Conservation (phyloP, 2,329 filamentous ascomycete genomes). For the Chlorencoelia australis region DNA sequence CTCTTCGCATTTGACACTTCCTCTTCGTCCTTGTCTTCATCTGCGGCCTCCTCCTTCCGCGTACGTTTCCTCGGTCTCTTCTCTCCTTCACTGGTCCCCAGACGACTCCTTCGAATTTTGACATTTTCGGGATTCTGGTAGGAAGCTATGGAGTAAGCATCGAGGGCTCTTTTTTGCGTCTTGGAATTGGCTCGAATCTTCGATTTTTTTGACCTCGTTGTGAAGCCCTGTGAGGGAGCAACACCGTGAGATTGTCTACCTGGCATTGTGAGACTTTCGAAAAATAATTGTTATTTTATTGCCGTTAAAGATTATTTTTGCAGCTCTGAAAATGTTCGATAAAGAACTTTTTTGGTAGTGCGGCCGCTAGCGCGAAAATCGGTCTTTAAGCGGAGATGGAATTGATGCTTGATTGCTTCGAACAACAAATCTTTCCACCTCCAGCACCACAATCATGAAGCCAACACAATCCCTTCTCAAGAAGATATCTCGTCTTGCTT, state of each 20-base stretch:
- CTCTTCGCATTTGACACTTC: conserved; percentile 31
- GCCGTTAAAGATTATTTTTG: no score
- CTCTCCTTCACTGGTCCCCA: conserved; percentile 42
- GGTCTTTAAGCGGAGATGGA: not conserved
- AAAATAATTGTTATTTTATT: no score
- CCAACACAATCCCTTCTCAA: conserved; percentile 58
- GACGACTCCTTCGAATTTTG: conserved; percentile 44
- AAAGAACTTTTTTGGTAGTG: conserved; percentile 19
- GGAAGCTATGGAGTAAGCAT: conserved; percentile 58
- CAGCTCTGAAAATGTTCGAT: conserved; percentile 3
- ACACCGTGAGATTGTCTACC: conserved; percentile 29
- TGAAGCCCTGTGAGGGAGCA: no score
- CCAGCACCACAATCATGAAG: conserved; percentile 39
- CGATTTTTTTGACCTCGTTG: conserved; percentile 22
- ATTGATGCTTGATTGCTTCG: conserved; percentile 1
- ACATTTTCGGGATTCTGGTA: conserved; percentile 40
- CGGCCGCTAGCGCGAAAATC: conserved; percentile 16
- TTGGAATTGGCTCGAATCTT: conserved; percentile 38
- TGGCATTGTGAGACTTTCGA: no score
- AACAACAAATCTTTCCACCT: not conserved
- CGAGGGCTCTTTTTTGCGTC: conserved; percentile 29
- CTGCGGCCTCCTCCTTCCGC: conserved; percentile 36
- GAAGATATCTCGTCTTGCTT: conserved; percentile 61
- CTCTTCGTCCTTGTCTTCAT: conserved; percentile 30
- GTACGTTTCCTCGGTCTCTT: conserved; percentile 30